Base-by-base conservation (phyloP, 148 eudicot species). In the Linanthus parryae region DNA sequence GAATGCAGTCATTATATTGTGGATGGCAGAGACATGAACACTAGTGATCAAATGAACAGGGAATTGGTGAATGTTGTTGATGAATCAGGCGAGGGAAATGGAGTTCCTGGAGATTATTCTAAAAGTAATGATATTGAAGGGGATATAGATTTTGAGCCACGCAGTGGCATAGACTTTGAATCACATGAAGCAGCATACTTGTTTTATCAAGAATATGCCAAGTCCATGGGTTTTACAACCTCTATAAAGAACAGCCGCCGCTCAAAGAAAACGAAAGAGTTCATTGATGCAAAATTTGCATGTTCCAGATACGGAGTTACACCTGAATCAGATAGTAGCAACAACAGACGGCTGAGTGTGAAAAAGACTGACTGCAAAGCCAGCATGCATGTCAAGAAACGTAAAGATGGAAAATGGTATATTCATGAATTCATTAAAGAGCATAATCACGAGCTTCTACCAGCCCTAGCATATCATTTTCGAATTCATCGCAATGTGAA, bases 391-490 rank as follows among this genome's bases (percentile, higher is more conserved):
- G 78, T 77, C 54, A 77, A 77, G 65, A 61, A 67, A 35, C 62
- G 68, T 23, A 63, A 61, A 38, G 59, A 52, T 56, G 82, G 82
- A 52, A 77, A 73, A 43, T 77, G 82, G 82, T 69, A 73, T 25
- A 59, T 73, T 43, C 82, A 77, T 60, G 73, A 68, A 36, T 77
- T 77, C 44, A 57, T 73, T 15, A 77, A 66, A 52, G 78, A 77
- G 43, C 82, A 77, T 53, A 77, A 77, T 41, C 82, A 77, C 34
- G 82, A 77, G 66, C 82, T 77, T 58, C 70, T 77, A 53, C 82
- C 82, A 10, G 75, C 69, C 28, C 64, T 73, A 26, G 76, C 70
- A 11, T 76, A 78, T 34, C 77, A 73, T 58, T 78, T 78, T 45
- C 66, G 79, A 43, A 70, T 76, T 52, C 76, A 78, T 64, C 59